Base-by-base conservation (phyloP, 2,329 filamentous ascomycete species). In the Aspergillus ustus region DNA sequence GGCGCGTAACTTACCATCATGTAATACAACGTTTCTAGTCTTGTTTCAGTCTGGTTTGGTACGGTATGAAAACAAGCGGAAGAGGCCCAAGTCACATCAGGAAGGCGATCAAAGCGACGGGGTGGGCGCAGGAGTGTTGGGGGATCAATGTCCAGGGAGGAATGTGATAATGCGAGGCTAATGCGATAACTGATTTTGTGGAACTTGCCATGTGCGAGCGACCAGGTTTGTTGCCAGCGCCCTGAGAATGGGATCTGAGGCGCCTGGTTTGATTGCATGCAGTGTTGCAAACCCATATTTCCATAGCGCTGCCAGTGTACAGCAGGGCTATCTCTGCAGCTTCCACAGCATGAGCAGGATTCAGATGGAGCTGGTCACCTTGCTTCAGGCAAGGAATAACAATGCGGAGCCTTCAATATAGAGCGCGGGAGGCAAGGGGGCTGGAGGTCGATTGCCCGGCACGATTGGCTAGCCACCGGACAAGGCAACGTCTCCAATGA, bases 121-220 rank as follows among this genome's bases (percentile, higher is more conserved):
- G 22, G 19, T 28, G 17, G 25, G 40, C 19, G 9, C 19, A 37
- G 20, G 40, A 25, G 9, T 20, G 17, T 43, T 22, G 29, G 29
- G 22, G 7, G 25, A 13, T 25, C 29, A 34, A 54, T 37, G 44
- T 28, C 31, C 28, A 9, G 25, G 31, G 40, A 55, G 51, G 37
- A 49, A 56, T 51, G 63, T 57, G 57, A 52, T 31, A 51, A 58
- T 61, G 65, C 57, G 62, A 67, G 58, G 58, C 62, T 64, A 57
- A 52, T 57, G 52, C 49, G 49, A 59, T 20, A 44, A 44, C 62
- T 22, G 44, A 52, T 29, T 54, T 29, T 50, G 56, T 63, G 61
- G 29, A 57, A 57, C 55, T 50, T 22, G 17, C 25, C 19, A 29
- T 52, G 55, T 61, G 60, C 46, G 48, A 55, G 52, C 40, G 43